phyloP scores from a whole-genome alignment of 2,329 filamentous ascomycete genomes.

The Cytospora mali region DNA sequence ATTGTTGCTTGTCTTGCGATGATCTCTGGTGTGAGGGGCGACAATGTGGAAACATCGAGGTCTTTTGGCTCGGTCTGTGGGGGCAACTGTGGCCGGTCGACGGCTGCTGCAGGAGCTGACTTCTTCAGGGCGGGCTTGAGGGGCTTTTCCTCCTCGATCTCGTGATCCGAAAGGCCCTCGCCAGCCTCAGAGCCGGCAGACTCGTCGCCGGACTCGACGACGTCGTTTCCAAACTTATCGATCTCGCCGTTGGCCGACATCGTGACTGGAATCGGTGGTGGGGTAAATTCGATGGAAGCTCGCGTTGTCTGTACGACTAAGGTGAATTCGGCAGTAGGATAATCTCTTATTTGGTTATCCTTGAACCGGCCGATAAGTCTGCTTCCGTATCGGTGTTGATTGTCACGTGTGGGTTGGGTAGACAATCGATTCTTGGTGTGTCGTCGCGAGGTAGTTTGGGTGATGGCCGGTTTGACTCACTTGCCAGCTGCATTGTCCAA shows the following conservation, averaged over 20 bases:
- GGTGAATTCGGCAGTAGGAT: neutral
- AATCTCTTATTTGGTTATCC: neutral
- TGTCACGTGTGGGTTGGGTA: neutral
- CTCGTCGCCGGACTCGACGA: slow-evolving; percentile 68
- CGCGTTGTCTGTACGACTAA: neutral
- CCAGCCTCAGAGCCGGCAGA: slow-evolving; percentile 60
- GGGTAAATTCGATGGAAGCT: slow-evolving; percentile 3
- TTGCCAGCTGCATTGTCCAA: slow-evolving; percentile 1
- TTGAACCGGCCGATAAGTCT: neutral
- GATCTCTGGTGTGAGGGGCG: slow-evolving; percentile 90
- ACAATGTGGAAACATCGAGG: slow-evolving; percentile 79
- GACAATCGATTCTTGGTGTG: neutral
- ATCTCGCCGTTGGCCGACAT: slow-evolving; percentile 56
- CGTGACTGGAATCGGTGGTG: slow-evolving; percentile 31
- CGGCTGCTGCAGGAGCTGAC: slow-evolving; percentile 59
- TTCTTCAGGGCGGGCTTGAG: slow-evolving; percentile 89
- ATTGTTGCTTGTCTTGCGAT: slow-evolving; percentile 98
- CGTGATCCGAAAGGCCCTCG: slow-evolving; percentile 57
- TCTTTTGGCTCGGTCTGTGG: slow-evolving; percentile 92
- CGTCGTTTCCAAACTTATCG: slow-evolving; percentile 70
- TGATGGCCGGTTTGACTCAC: slow-evolving; percentile 1
- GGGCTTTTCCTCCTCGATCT: slow-evolving; percentile 65
- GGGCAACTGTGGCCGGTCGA: slow-evolving; percentile 60
- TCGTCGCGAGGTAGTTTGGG: neutral
- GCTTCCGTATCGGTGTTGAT: neutral